Percentiles rank a stretch among this genome's conserved stretches.
Conservation (phyloP, 2,329 filamentous ascomycete genomes). For the Pleurostoma richardsiae region DNA sequence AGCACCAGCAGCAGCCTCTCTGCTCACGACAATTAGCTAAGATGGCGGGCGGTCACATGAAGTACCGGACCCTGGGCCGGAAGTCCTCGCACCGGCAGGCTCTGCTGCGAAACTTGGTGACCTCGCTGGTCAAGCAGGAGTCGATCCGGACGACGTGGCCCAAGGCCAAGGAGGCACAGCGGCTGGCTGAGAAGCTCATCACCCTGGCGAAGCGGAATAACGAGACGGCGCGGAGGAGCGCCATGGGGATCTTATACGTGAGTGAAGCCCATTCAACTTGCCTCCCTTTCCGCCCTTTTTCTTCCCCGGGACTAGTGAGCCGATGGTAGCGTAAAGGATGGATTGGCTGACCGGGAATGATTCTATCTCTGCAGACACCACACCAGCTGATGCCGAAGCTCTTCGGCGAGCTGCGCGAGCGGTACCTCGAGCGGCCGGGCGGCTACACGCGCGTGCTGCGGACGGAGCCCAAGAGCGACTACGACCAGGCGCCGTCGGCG, state of each 20-base stretch:
- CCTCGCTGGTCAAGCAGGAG: constrained; percentile 89
- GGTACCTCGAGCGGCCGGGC: constrained; percentile 75
- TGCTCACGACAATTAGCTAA: constrained; percentile 9
- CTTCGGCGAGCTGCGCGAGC: constrained; percentile 73
- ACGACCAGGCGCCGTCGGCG: constrained; percentile 82
- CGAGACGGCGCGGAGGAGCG: constrained; percentile 68
- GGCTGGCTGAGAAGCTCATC: constrained; percentile 88
- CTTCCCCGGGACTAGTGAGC: not conserved
- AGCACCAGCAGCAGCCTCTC: constrained; percentile 1
- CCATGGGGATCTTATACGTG: constrained; percentile 81
- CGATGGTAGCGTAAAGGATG: not conserved
- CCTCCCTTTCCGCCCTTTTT: not conserved
- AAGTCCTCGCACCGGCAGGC: constrained; percentile 84
- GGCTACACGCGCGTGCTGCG: constrained; percentile 94
- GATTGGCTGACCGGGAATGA: too few species aligned
- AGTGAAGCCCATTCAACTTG: not conserved
- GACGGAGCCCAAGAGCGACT: constrained; percentile 78
- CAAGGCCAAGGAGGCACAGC: constrained; percentile 96
- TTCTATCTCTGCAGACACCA: constrained; percentile 48
- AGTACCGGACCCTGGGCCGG: constrained; percentile 85
- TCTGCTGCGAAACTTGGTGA: constrained; percentile 91
- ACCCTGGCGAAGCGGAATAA: constrained; percentile 92
- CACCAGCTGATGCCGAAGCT: constrained; percentile 74
- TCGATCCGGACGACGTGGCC: constrained; percentile 91
- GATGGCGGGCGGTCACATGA: constrained; percentile 84